Evolutionary conservation across 768 basidiomycete genomes (phyloP).

Genomic region (Boletales sp.): DNA sequence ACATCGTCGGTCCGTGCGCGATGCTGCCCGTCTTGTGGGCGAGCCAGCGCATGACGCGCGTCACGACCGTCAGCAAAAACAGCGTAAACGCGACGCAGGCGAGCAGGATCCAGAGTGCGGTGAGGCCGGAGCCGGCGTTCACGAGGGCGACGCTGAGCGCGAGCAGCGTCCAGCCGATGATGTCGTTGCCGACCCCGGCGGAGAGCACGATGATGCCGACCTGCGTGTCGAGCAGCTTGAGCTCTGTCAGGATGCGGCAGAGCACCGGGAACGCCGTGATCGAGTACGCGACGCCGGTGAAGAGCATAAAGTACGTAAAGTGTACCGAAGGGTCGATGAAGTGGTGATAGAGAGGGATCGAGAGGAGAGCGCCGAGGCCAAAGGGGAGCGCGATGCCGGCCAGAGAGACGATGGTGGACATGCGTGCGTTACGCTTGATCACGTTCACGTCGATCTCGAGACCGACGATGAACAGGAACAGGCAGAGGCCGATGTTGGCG

Average conservation of each 20-base stretch:
- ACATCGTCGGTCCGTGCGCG: constrained; percentile 79
- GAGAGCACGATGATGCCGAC: constrained; percentile 93
- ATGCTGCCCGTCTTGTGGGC: constrained; percentile 75
- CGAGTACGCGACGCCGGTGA: constrained; percentile 87
- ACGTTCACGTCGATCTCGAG: constrained; percentile 82
- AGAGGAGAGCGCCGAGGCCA: constrained; percentile 71
- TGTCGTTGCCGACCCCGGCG: constrained; percentile 88
- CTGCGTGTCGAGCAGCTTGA: constrained; percentile 86
- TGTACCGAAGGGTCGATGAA: constrained; percentile 67
- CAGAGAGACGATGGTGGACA: constrained; percentile 66
- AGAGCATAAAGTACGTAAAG: constrained; percentile 92
- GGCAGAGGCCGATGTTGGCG: constrained; percentile 83
- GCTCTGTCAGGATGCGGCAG: constrained; percentile 84
- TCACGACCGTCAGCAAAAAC: constrained; percentile 68
- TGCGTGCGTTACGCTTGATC: constrained; percentile 72
- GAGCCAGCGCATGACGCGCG: constrained; percentile 60
- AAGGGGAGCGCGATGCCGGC: constrained; percentile 90
- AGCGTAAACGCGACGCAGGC: constrained; percentile 77
- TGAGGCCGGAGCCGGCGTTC: constrained; percentile 79
- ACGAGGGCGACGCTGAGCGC: constrained; percentile 91
- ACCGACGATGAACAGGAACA: constrained; percentile 92
- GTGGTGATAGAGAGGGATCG: constrained; percentile 46
- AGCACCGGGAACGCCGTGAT: constrained; percentile 87
- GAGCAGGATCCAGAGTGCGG: constrained; percentile 83
- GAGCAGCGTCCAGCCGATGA: constrained; percentile 84